Conservation (phyloP, 352 stramenopile species). For the Thalassiosira livingstoniorum region DNA sequence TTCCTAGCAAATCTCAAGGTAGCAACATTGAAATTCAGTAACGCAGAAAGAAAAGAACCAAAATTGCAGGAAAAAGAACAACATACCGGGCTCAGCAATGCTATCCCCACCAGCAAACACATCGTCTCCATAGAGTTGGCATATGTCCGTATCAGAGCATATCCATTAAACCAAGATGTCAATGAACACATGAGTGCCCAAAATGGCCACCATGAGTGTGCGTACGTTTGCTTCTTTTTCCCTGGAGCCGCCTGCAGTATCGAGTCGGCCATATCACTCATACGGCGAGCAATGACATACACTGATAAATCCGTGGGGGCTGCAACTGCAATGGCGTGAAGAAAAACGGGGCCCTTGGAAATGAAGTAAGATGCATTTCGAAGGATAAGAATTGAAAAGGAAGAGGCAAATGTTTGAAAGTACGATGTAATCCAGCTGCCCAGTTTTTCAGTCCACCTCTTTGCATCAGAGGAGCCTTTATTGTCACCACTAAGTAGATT, state of each 20-base stretch:
- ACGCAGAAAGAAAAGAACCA: neutral
- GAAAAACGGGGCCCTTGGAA: slow-evolving; percentile 70
- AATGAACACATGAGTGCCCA: slow-evolving; percentile 71
- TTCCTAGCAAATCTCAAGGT: slow-evolving; percentile 25
- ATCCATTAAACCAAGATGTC: slow-evolving; percentile 83
- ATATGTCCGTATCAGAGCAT: slow-evolving; percentile 79
- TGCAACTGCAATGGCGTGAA: slow-evolving; percentile 78
- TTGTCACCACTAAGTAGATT: too few relatives aligned
- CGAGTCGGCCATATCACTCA: slow-evolving; percentile 33
- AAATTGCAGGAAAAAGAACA: neutral
- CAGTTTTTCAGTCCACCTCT: too few relatives aligned
- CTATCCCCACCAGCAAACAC: slow-evolving; percentile 60
- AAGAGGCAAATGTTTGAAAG: too few relatives aligned
- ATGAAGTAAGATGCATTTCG: slow-evolving; percentile 70
- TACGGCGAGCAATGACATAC: slow-evolving; percentile 58
- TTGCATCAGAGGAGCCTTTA: too few relatives aligned
- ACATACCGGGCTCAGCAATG: slow-evolving; percentile 56
- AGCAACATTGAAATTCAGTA: neutral
- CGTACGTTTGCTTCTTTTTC: slow-evolving; percentile 6
- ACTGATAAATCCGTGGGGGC: slow-evolving; percentile 77
- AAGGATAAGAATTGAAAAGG: slow-evolving; percentile 36
- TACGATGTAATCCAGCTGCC: too few relatives aligned
- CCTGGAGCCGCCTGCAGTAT: slow-evolving; percentile 20
- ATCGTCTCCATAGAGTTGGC: slow-evolving; percentile 78
- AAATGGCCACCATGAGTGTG: slow-evolving; percentile 35